Evolutionary conservation across 78 protist genomes (phyloP).

Genomic region (Cyanophora paradoxa): DNA sequence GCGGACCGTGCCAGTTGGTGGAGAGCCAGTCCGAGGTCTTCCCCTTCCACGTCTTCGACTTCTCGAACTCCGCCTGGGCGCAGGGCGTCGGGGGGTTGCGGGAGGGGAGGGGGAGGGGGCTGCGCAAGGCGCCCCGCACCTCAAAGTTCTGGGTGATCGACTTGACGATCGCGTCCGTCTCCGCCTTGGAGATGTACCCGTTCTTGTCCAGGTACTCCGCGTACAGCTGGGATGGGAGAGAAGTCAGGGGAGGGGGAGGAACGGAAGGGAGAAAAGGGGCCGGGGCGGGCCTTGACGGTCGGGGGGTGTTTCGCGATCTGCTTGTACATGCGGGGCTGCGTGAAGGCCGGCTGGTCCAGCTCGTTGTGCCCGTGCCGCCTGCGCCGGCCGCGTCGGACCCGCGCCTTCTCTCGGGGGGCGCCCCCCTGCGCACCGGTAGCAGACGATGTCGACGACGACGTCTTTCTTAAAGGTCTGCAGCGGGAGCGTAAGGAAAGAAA

Average conservation of each 20-base stretch:
- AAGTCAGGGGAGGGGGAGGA: too few relatives aligned
- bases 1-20: neutral
- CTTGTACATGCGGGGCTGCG: constrained; percentile 90
- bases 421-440: constrained; percentile 61
- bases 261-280: too few relatives aligned
- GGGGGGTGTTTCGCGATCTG: constrained; percentile 31
- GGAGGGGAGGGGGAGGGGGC: too few relatives aligned
- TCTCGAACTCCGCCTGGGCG: too few relatives aligned
- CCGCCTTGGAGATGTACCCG: too few relatives aligned
- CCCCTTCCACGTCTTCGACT: neutral
- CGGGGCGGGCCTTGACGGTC: neutral
- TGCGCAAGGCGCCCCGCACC: too few relatives aligned
- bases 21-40: constrained; percentile 1
- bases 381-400: too few relatives aligned
- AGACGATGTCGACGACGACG: constrained; percentile 81
- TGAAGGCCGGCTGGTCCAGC: constrained; percentile 89
- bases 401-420: neutral
- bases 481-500: neutral
- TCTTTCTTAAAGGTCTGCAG: constrained; percentile 54
- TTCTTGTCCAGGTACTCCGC: constrained; percentile 33
- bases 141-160: too few relatives aligned
- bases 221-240: too few relatives aligned
- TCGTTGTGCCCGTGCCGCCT: constrained; percentile 91
- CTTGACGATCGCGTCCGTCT: too few relatives aligned
- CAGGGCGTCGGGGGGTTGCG: too few relatives aligned